Base-by-base conservation (phyloP, 106 monocot species). In the Dactylorhiza incarnata region DNA sequence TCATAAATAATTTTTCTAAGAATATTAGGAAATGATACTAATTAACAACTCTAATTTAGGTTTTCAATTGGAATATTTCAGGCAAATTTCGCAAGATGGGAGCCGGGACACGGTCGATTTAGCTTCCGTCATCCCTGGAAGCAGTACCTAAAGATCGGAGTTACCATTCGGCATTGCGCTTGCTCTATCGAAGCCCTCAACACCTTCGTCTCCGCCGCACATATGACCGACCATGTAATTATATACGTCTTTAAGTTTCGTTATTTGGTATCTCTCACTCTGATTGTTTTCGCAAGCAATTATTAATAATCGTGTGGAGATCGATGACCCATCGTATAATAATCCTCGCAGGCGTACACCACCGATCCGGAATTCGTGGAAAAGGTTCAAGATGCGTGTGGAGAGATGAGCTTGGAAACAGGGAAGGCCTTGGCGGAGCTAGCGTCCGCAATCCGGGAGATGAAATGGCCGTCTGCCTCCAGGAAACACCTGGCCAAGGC, bases 11-110 rank as follows among this genome's bases (percentile, higher is more conserved):
- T 37, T 37, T 37, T 52, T 52, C 2, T 52, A 52, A 7, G 15
- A 52, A 52, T 52, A 52, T 52, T 5, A 9, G 9, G 13, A 7
- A 11, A 11, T 52, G 52, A 7, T 52, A 9, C 3, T 66, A 12
- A 66, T 66, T 66, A 29, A 37, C 5, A 23, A 26, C 1, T 5
- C 13, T 37, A 66, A 66, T 14, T 29, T 9, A 26, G 15, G 24
- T 29, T 66, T 66, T 26, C 0, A 15, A 58, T 19, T 52, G 49
- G 49, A 50, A 70, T 59, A 16, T 17, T 78, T 45, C 74, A 92
- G 89, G 81, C 81, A 4, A 89, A 89, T 69, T 82, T 92, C 48
- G 92, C 89, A 17, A 82, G 82, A 51, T 93, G 92, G 89, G 92
- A 93, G 56, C 92, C 92, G 0, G 25, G 81, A 3, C 92, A 93